Base-by-base conservation (phyloP, 768 basidiomycete species). In the Auricularia cornea region DNA sequence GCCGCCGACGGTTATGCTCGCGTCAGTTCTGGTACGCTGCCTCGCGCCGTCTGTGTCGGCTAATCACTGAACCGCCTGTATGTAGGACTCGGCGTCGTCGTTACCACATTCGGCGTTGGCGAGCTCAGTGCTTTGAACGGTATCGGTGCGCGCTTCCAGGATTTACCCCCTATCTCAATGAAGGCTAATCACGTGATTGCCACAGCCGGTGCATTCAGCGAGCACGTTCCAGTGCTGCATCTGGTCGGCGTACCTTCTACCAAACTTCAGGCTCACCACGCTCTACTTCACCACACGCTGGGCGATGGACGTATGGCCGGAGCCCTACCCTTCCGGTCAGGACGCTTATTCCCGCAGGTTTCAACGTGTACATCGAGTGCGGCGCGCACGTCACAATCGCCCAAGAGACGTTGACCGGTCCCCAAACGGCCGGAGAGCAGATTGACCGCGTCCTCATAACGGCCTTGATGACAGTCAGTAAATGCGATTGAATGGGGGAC, bases 1-100 rank as follows among this genome's bases (percentile, higher is more conserved):
- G 94, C 94, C 18, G 92, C 92, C 0, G 94, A 95, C 70, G 94
- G 94, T 12, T 96, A 96, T 73, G 92, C 94, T 23, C 83, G 95
- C 63, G 86, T 94, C 60, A 95, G 93, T 67, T 84, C 87, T 51
- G 65, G 59, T 38, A 67, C 72, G 56, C 68, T 69, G 3, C 74
- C 70, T 56, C 38, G 32, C 76, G 80, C 57, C 35, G 66, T 71
- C 60, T 61, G n/a, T 30, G 20, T 18, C 44, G 6, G 23, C 44
- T 57, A 11, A 57, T 31, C 14, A 26, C 23, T 6, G 8, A 6
- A 29, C 10, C 28, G 51, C 51, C 51, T n/a, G 16, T 31, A 14
- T 6, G 12, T 26, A 57, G 54, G 54, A n/a, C 75, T 92, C 59
- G 90, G 90, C 59, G 90, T 85, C 8, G 74, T 94, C 3, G 74